Base-by-base conservation (phyloP, 2,329 filamentous ascomycete species). In the Fusarium falciforme region DNA sequence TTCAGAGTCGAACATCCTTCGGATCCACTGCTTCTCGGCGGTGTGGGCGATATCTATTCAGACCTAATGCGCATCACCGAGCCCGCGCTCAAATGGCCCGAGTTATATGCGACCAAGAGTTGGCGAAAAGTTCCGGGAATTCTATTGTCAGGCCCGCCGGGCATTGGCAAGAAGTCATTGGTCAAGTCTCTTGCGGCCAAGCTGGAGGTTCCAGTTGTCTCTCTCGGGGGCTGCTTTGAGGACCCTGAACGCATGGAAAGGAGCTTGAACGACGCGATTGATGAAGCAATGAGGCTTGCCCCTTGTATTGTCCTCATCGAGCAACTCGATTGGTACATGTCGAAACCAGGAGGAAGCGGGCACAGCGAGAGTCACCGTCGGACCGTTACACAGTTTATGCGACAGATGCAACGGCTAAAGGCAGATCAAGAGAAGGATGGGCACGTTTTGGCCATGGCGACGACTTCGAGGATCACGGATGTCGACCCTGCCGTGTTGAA, bases 231-330 rank as follows among this genome's bases (percentile, higher is more conserved):
- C 4, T 84, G 82, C 20, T 79, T 86, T 2, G 70, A 78, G 2
- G 83, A 84, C n/a, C 76, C 77, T 0, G 84, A 86, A 47, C 82
- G 83, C 31, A 72, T 84, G 65, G 82, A 82, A 38, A 84, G 80
- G 75, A 83, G 80, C 36, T 67, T 86, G 0, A 76, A 77, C 4
- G 84, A 86, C 25, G 83, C 83, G 2, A 73, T 85, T 2, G 95
- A 98, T 14, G 94, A 96, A 79, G 96, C 96, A 0, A 94, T 94
- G 80, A 89, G 90, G 64, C 88, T 95, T 40, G 95, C 96, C 0
- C 96, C 96, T 0, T 97, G 94, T 78, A 87, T 99, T 6, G 88
- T 99, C 6, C 97, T 98, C 79, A 93, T 98, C 66, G 95, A 98
- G 76, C 93, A 98, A 76, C 94, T 98, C 61, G 95, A 99, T 82